Conservation (phyloP, 1,284 basidiomycete genomes). For the Trichosporon sp. region DNA sequence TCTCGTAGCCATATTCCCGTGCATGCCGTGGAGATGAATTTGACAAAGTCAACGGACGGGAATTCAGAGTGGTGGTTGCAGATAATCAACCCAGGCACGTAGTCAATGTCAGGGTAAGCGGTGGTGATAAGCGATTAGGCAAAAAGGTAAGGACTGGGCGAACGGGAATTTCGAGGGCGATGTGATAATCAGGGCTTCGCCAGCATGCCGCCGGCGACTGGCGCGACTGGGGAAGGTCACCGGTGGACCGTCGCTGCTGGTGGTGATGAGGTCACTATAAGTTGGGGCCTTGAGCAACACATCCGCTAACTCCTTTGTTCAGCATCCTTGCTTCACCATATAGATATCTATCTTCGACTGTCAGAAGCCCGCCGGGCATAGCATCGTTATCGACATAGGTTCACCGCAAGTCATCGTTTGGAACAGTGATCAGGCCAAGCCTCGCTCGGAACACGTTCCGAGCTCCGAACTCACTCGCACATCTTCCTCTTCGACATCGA, state of each 20-base stretch:
- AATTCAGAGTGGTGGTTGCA: background rate
- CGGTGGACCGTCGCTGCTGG: too few relatives aligned
- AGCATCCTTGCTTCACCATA: too few relatives aligned
- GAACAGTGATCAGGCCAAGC: background rate
- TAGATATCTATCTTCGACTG: too few relatives aligned
- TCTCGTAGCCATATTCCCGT: background rate
- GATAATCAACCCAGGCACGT: background rate
- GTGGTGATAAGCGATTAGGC: too few relatives aligned
- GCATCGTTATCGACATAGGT: too few relatives aligned
- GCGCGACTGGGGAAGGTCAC: too few relatives aligned
- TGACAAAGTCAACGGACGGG: background rate
- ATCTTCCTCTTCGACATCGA: background rate
- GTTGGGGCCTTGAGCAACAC: too few relatives aligned
- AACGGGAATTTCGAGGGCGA: conserved; percentile 3
- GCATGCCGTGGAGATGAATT: background rate
- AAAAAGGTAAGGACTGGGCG: background rate
- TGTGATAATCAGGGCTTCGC: conserved; percentile 1
- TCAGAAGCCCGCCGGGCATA: too few relatives aligned
- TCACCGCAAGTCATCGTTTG: too few relatives aligned
- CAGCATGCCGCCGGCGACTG: too few relatives aligned
- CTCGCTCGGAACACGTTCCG: too few relatives aligned
- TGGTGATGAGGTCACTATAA: background rate
- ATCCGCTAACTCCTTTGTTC: too few relatives aligned
- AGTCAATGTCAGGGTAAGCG: background rate
- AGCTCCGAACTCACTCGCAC: background rate